Evolutionary conservation across 164 flowering plant species (phyloP), one percentile per base, ranked within the genome.

Genomic region (Echeveria elegans): DNA sequence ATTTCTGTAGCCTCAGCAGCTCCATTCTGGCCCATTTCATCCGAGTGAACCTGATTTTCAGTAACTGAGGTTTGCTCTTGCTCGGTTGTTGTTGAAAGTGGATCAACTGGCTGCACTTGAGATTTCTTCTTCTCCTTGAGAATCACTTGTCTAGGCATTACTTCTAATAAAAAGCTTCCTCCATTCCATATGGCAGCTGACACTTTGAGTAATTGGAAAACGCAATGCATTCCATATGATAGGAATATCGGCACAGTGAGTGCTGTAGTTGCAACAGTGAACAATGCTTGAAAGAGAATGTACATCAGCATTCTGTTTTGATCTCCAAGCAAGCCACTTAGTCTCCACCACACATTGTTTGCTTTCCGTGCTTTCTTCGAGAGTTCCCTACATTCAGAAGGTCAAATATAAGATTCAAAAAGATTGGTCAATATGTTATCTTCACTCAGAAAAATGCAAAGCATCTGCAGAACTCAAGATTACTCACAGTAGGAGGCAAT

Each of bases 361-460:
- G 97, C 90, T 73, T 89, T 91, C 69, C 86, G 88, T 18, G 99
- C 96, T 67, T 91, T 94, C 73, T 94, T 94, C 0, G 99, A 91
- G 21, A 95, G 94, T 69, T 91, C 99, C 85, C 99, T 95, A 47
- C n/a, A n/a, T 47, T 32, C 63, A 72, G 45, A 30, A 50, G 65
- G 52, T 31, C 24, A 60, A 21, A 41, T 29, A 40, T 19, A n/a
- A 37, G 28, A 36, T 21, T 40, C 41, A 63, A 37, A 37, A 37
- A 36, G 23, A 19, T 26, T 14, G 30, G 2, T 23, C 59, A 53
- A 23, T 53, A 26, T 14, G 24, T 15, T 23, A 23, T 53, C 28
- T 19, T 1, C 28, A 21, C 11, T 53, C 4, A 6, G 56, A 53
- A 53, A 53, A 21, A 21, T 23, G 8, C 59, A 24, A 53, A 2